Conservation (phyloP, 1,284 basidiomycete genomes). For the Sanghuangporus sanghuang region DNA sequence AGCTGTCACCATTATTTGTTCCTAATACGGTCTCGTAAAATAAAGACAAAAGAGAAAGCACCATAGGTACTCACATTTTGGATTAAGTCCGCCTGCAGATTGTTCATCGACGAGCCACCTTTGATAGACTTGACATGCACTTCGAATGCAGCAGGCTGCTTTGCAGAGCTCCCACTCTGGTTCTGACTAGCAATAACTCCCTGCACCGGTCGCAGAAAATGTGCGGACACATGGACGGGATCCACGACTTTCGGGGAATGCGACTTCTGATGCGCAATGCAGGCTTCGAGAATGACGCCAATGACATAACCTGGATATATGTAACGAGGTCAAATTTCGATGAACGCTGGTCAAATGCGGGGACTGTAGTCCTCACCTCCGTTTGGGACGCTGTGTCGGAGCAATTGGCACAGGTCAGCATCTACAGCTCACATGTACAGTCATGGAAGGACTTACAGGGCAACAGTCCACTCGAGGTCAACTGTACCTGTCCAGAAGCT, state of each 20-base stretch:
- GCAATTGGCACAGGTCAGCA: background rate
- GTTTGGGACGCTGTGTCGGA: background rate
- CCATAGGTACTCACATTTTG: conserved; percentile 40
- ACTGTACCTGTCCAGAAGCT: background rate
- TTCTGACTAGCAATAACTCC: background rate
- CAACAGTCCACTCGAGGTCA: background rate
- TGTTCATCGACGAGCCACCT: conserved; percentile 48
- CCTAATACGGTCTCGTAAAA: conserved; percentile 23
- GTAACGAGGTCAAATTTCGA: background rate
- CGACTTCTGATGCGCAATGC: conserved; percentile 41
- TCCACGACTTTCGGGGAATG: conserved; percentile 38
- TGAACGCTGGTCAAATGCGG: background rate
- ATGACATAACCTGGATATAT: conserved; percentile 47
- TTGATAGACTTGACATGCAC: conserved; percentile 32
- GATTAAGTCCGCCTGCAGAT: conserved; percentile 47
- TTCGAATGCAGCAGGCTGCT: background rate
- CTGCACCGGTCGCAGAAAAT: conserved; percentile 41
- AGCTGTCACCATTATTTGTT: conserved; percentile 37
- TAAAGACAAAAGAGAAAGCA: background rate
- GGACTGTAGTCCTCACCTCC: background rate
- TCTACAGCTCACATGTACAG: too few relatives aligned
- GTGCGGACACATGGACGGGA: conserved; percentile 52
- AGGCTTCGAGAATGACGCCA: conserved; percentile 49
- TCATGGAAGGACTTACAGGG: background rate
- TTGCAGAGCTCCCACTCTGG: background rate